Conservation (phyloP, 2,329 filamentous ascomycete genomes). For the Apiospora marii region DNA sequence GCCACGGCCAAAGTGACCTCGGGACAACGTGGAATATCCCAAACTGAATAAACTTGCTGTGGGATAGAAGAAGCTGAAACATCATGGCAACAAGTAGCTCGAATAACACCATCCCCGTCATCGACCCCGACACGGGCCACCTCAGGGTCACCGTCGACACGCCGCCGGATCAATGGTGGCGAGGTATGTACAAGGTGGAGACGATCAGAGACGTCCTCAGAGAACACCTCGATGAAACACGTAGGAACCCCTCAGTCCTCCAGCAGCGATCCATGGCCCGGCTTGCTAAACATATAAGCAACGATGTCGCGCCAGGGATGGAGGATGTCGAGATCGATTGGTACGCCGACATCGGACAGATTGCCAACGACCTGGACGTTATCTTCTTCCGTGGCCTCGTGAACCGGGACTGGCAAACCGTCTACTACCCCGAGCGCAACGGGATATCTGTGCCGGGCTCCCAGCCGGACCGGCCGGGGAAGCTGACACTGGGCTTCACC, state of each 20-base stretch:
- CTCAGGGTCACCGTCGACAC: not conserved
- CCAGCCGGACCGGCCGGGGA: too few species aligned
- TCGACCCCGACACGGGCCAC: too few species aligned
- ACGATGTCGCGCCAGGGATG: not conserved
- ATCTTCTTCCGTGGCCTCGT: not conserved
- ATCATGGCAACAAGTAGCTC: not conserved
- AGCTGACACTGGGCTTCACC: not conserved
- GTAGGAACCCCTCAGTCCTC: too few species aligned
- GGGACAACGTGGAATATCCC: not conserved
- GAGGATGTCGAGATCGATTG: not conserved
- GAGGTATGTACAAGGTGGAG: not conserved
- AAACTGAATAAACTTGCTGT: not conserved
- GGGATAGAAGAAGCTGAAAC: too few species aligned
- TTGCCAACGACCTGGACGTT: not conserved
- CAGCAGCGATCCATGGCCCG: not conserved
- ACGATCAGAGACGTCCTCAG: not conserved
- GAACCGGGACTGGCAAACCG: not conserved
- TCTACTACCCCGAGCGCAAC: not conserved
- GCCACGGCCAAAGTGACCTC: not conserved
- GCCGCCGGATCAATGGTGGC: not conserved
- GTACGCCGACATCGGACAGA: not conserved
- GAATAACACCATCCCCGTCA: not conserved
- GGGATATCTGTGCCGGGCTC: too few species aligned
- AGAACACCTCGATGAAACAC: not conserved
- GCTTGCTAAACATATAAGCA: not conserved